A percentile compares a stretch with the other conserved stretches of the same genome.
phyloP scores from a whole-genome alignment of 257 asterid species.

The Solanum commersonii region DNA sequence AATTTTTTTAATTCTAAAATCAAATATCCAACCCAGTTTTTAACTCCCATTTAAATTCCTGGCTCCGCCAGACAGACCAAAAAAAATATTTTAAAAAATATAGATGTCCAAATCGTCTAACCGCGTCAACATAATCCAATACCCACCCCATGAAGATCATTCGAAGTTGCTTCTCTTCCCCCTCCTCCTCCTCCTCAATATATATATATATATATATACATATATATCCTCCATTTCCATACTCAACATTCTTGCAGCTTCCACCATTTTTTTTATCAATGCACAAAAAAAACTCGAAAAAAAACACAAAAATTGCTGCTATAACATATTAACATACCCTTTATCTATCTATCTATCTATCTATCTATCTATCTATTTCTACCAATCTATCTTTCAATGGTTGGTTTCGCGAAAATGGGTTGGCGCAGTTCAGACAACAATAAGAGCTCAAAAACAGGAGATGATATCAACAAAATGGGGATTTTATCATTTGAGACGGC shows the following conservation, averaged over 20 bases:
- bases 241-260: neutral
- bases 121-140: constrained; percentile 8
- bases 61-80: accelerated
- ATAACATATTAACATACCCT: neutral
- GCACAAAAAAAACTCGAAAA: neutral
- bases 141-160: neutral
- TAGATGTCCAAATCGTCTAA: neutral
- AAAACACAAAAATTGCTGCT: neutral
- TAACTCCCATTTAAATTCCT: neutral
- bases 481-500: constrained; percentile 75
- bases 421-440: constrained; percentile 18
- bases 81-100: neutral
- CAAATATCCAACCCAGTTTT: neutral
- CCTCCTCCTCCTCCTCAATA: neutral
- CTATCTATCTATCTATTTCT: neutral
- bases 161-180: neutral
- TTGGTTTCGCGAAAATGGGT: constrained; percentile 26
- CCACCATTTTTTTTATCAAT: neutral
- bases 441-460: neutral
- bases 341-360: neutral
- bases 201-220: neutral
- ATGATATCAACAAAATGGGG: constrained; percentile 17
- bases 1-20: neutral
- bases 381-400: constrained; percentile 4
- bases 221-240: neutral